These are phyloP conservation scores for Gyrodon lividus DNA, from an alignment of 768 basidiomycete species.

Conservation along the genomic window DNA sequence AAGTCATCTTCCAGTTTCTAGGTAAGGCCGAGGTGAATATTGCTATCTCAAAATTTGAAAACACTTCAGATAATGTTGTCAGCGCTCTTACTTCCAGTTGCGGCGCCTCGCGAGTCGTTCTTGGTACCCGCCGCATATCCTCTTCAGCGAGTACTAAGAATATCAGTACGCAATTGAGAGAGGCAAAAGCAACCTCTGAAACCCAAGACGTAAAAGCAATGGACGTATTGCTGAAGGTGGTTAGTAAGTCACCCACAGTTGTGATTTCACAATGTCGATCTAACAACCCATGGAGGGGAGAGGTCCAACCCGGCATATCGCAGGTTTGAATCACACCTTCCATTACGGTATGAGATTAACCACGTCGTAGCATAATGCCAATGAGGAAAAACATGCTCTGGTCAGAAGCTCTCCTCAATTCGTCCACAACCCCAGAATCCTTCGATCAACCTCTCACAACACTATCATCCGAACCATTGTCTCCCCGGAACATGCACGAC, in stretches of 20 bases:
- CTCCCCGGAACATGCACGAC: slow-evolving; percentile 63
- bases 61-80: background rate
- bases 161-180: slow-evolving; percentile 5
- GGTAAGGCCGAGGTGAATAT: no score
- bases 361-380: slow-evolving; percentile 48
- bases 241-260: slow-evolving; percentile 46
- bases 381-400: slow-evolving; percentile 52
- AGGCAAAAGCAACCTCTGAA: slow-evolving; percentile 40
- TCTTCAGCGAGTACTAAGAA: background rate
- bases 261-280: background rate
- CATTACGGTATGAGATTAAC: slow-evolving; percentile 4
- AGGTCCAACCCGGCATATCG: slow-evolving; percentile 53
- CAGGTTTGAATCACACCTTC: slow-evolving; percentile 36
- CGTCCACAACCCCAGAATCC: slow-evolving; percentile 24
- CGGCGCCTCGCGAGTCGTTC: no score
- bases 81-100: background rate
- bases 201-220: slow-evolving; percentile 58
- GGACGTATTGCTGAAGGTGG: slow-evolving; percentile 52
- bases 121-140: background rate
- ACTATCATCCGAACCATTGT: slow-evolving; percentile 24
- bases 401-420: slow-evolving; percentile 55
- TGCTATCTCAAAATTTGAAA: no score
- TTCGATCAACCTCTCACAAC: slow-evolving; percentile 14
- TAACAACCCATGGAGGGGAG: slow-evolving; percentile 35
- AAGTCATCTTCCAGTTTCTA: no score